These are phyloP conservation scores for Verbena officinalis DNA, from an alignment of 257 asterid genomes.

Conservation along the genomic window DNA sequence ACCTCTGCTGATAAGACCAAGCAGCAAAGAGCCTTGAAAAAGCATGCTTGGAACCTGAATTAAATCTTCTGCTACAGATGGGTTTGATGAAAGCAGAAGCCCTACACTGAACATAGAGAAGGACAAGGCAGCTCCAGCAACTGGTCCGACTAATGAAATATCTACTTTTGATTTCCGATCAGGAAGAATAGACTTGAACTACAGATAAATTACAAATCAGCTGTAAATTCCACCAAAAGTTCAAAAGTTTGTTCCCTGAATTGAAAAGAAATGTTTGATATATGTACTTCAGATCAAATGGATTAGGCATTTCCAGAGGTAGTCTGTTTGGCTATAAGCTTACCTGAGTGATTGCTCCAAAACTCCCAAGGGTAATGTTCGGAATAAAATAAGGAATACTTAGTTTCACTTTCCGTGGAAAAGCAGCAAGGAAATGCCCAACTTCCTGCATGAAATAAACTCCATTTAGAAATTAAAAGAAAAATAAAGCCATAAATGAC, in stretches of 20 bases:
- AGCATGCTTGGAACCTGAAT: constrained; percentile 95
- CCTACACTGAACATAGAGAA: constrained; percentile 85
- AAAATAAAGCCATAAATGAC: constrained; percentile 12
- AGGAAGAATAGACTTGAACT: constrained; percentile 98
- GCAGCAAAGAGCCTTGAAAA: constrained; percentile 96
- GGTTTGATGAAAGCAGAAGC: constrained; percentile 79
- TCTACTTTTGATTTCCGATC: constrained; percentile 90
- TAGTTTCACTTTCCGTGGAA: constrained; percentile 83
- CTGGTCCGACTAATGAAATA: constrained; percentile 89
- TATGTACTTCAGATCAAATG: constrained; percentile 10
- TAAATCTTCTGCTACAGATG: constrained; percentile 72
- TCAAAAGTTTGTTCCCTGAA: too few relatives aligned
- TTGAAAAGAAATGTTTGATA: too few relatives aligned
- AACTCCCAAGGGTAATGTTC: constrained; percentile 92
- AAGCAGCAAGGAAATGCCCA: constrained; percentile 90
- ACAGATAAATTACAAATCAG: constrained; percentile 33
- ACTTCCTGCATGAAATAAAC: constrained; percentile 81
- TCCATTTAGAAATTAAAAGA: constrained; percentile 38
- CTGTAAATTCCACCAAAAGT: constrained; percentile 9
- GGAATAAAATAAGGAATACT: constrained; percentile 95
- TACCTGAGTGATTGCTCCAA: constrained; percentile 98
- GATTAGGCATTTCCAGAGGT: constrained; percentile 19
- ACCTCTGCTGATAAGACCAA: constrained; percentile 89
- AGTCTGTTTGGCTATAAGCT: constrained; percentile 9
- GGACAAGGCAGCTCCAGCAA: constrained; percentile 86